These are phyloP conservation scores for Priceomyces haplophilus DNA, from an alignment of 805 yeast species.

Conservation along the genomic window DNA sequence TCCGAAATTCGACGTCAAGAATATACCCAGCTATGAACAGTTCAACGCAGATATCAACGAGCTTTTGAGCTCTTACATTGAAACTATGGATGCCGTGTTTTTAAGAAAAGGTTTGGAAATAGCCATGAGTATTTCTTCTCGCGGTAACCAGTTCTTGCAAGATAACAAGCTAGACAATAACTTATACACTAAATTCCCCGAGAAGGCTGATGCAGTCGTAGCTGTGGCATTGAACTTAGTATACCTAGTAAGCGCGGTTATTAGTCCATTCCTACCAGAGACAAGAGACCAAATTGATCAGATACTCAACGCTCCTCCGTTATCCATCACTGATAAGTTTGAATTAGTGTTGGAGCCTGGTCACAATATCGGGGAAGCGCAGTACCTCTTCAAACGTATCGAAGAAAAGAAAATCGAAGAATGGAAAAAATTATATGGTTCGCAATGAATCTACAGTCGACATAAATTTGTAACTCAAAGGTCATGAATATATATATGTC, in stretches of 20 bases:
- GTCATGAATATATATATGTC: too few relatives aligned
- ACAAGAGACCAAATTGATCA: constrained; percentile 65
- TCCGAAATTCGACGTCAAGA: constrained; percentile 56
- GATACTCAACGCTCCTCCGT: constrained; percentile 79
- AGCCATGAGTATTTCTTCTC: constrained; percentile 86
- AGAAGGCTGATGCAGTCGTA: constrained; percentile 84
- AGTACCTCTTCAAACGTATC: constrained; percentile 87
- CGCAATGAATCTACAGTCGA: constrained; percentile 33
- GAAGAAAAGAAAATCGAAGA: constrained; percentile 83
- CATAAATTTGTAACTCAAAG: background rate
- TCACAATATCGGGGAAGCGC: constrained; percentile 87
- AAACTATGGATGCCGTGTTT: constrained; percentile 73
- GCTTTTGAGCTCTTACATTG: constrained; percentile 59
- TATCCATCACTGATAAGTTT: constrained; percentile 75
- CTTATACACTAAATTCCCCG: constrained; percentile 71
- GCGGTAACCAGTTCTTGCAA: constrained; percentile 94
- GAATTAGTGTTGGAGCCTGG: constrained; percentile 68
- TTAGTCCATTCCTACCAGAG: constrained; percentile 89
- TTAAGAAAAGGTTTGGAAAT: constrained; percentile 86
- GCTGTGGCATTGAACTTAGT: constrained; percentile 88
- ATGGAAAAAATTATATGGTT: constrained; percentile 88
- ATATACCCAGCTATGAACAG: constrained; percentile 45
- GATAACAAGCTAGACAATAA: constrained; percentile 93
- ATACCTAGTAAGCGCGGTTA: constrained; percentile 77
- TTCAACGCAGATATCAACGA: constrained; percentile 57